Percentiles rank a stretch among this genome's conserved stretches.
phyloP scores from a whole-genome alignment of 106 monocot species.

The Allium sativum region DNA sequence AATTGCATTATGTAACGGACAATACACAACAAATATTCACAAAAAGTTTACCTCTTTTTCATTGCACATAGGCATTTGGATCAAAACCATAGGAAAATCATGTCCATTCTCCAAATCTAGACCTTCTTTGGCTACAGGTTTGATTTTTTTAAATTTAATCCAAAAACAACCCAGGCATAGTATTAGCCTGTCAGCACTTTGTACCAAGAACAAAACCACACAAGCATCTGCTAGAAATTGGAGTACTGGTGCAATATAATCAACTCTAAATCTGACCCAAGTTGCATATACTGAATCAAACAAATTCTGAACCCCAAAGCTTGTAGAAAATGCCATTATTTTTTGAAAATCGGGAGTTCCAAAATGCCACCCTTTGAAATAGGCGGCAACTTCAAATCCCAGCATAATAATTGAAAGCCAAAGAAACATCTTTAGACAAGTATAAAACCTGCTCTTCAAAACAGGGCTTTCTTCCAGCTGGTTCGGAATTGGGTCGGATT shows the following conservation, averaged over 20 bases:
- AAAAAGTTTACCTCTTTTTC: slow-evolving; percentile 47
- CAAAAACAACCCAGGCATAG: slow-evolving; percentile 71
- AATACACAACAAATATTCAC: too few relatives aligned
- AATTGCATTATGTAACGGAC: too few relatives aligned
- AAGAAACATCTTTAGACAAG: slow-evolving; percentile 48
- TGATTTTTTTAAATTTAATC: slow-evolving; percentile 44
- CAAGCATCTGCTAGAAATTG: slow-evolving; percentile 65
- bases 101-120: slow-evolving; percentile 11
- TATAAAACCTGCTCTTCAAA: slow-evolving; percentile 32
- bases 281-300: slow-evolving; percentile 30
- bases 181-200: slow-evolving; percentile 54
- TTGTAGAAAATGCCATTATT: slow-evolving; percentile 7
- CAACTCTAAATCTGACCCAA: slow-evolving; percentile 44
- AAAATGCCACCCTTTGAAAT: slow-evolving; percentile 41
- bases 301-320: slow-evolving; percentile 11
- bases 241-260: slow-evolving; percentile 56
- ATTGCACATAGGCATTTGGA: slow-evolving; percentile 88
- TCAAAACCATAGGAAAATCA: slow-evolving; percentile 59
- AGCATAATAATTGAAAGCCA: slow-evolving; percentile 43
- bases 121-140: slow-evolving; percentile 19
- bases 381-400: slow-evolving; percentile 48
- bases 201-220: slow-evolving; percentile 62
- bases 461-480: background rate
- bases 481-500: background rate
- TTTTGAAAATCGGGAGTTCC: slow-evolving; percentile 12